Conservation (phyloP, 2,329 filamentous ascomycete genomes). For the Macrophomina pseudophaseolina region DNA sequence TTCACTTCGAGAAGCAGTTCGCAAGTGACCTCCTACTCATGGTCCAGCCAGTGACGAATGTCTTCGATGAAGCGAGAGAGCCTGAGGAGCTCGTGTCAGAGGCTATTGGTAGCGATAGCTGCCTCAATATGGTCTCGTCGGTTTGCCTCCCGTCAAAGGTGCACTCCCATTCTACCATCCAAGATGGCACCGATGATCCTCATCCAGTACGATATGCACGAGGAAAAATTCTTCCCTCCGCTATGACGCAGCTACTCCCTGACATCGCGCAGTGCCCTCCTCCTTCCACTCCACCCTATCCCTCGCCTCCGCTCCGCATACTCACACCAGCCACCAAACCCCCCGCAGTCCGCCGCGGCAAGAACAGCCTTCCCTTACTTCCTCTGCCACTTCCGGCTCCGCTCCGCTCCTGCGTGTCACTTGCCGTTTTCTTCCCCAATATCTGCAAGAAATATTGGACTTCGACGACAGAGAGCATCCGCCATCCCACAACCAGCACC, state of each 20-base stretch:
- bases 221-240: not conserved
- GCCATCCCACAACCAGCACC: no score
- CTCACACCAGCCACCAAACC: not conserved
- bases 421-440: not conserved
- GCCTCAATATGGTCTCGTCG: no score
- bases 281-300: not conserved
- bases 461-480: no score
- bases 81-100: no score
- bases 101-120: no score
- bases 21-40: not conserved
- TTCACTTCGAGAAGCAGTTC: not conserved
- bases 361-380: not conserved
- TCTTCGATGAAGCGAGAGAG: no score
- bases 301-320: constrained; percentile 10
- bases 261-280: not conserved
- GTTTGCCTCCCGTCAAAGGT: no score
- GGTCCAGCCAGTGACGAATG: no score
- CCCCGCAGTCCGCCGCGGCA: not conserved
- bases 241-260: not conserved
- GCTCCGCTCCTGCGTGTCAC: not conserved
- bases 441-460: not conserved
- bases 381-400: not conserved
- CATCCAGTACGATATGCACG: no score
- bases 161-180: no score
- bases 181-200: no score